Conservation (phyloP, 2,329 filamentous ascomycete genomes). For the Ophiostoma perfectum region DNA sequence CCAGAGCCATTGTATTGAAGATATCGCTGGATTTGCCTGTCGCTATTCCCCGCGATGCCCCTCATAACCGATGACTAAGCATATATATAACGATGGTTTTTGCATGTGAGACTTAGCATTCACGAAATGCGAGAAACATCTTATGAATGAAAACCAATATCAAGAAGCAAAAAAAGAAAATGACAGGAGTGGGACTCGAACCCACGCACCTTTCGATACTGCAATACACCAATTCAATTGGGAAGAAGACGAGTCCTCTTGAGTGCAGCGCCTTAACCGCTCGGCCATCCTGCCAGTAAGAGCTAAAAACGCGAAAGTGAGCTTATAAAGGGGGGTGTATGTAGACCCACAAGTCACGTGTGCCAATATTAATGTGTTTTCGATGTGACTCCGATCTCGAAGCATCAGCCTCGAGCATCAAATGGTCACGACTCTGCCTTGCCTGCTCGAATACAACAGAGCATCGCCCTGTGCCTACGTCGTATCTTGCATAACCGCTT, state of each 20-base stretch:
- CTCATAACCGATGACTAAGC: neutral
- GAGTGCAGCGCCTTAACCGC: constrained; percentile 26
- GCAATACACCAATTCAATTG: constrained; percentile 25
- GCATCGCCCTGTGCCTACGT: neutral
- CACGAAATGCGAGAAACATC: too few relatives aligned
- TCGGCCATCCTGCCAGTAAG: constrained; percentile 24
- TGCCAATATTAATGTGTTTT: neutral
- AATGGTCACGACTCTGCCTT: neutral
- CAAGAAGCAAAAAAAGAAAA: constrained; percentile 1
- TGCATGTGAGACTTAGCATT: too few relatives aligned
- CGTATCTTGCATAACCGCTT: neutral
- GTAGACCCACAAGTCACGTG: neutral
- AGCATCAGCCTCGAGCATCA: neutral
- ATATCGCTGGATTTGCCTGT: too few relatives aligned
- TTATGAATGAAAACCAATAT: neutral
- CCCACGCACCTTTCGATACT: constrained; percentile 26
- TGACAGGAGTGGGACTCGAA: constrained; percentile 26
- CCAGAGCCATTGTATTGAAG: too few relatives aligned
- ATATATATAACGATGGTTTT: neutral
- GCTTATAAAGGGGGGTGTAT: neutral
- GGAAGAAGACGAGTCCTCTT: constrained; percentile 22
- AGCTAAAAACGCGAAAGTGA: neutral
- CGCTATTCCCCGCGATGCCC: neutral
- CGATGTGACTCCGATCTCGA: neutral
- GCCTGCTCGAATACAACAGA: neutral